These are phyloP conservation scores for Naumovozyma dairenensis DNA, from an alignment of 805 yeast species.

Conservation along the genomic window DNA sequence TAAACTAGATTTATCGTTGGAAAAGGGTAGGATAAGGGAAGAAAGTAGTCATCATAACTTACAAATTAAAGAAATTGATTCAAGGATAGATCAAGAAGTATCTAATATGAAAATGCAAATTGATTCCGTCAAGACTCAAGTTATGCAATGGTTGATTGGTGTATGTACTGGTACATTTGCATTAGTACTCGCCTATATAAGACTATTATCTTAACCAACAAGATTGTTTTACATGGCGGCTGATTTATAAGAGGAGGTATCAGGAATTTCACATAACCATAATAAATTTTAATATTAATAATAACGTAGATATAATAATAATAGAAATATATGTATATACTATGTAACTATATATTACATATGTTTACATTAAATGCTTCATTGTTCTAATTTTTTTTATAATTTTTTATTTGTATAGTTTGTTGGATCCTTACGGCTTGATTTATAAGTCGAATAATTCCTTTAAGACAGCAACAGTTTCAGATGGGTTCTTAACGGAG, in stretches of 20 bases:
- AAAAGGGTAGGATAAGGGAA: slow-evolving; percentile 91
- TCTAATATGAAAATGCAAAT: slow-evolving; percentile 92
- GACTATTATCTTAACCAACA: slow-evolving; percentile 53
- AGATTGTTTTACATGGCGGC: too few relatives aligned
- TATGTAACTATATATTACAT: too few relatives aligned
- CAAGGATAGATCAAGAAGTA: slow-evolving; percentile 90
- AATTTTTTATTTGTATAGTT: too few relatives aligned
- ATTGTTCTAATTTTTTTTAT: too few relatives aligned
- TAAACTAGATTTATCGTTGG: slow-evolving; percentile 79
- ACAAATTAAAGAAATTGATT: slow-evolving; percentile 88
- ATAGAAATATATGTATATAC: too few relatives aligned
- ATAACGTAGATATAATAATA: too few relatives aligned
- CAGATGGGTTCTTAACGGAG: slow-evolving; percentile 80
- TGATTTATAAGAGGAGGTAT: too few relatives aligned
- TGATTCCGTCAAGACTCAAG: slow-evolving; percentile 91
- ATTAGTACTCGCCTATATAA: slow-evolving; percentile 78
- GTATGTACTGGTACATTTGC: slow-evolving; percentile 98
- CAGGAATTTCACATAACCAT: too few relatives aligned
- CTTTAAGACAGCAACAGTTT: slow-evolving; percentile 76
- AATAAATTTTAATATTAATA: too few relatives aligned
- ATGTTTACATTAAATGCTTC: too few relatives aligned
- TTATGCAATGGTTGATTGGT: slow-evolving; percentile 97
- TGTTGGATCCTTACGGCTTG: neutral
- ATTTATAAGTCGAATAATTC: slow-evolving; percentile 50
- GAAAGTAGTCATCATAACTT: slow-evolving; percentile 88